Conservation (phyloP, 192 early-diverging fungal genomes). For the Coemansia guatemalensis region DNA sequence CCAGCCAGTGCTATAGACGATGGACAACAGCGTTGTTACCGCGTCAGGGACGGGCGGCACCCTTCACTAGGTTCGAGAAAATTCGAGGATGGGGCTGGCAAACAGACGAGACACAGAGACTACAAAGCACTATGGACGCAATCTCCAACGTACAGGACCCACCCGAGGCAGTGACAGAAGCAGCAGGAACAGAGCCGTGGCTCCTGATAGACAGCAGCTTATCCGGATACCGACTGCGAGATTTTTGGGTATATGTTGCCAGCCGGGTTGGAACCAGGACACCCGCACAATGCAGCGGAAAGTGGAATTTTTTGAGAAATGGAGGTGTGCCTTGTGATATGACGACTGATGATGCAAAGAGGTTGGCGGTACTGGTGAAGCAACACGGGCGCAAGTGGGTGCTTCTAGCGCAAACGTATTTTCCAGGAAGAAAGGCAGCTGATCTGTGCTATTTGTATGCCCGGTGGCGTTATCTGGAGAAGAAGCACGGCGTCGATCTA, state of each 20-base stretch:
- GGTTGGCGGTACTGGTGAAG: conserved; percentile 22
- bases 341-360: conserved; percentile 12
- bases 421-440: conserved; percentile 8
- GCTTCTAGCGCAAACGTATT: conserved; percentile 12
- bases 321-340: neutral
- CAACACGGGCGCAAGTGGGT: conserved; percentile 25
- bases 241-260: conserved; percentile 36
- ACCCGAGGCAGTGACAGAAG: neutral
- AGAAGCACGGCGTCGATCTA: conserved; percentile 11
- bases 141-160: conserved; percentile 9
- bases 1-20: conserved; percentile 35
- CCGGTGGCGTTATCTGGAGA: conserved; percentile 25
- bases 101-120: conserved; percentile 10
- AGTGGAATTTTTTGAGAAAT: conserved; percentile 11
- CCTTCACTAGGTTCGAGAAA: conserved; percentile 24
- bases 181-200: conserved; percentile 34
- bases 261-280: conserved; percentile 39
- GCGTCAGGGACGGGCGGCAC: conserved; percentile 19
- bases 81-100: conserved; percentile 37
- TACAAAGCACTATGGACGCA: conserved; percentile 11
- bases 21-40: conserved; percentile 38
- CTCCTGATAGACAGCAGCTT: conserved; percentile 7
- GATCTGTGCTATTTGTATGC: conserved; percentile 11
- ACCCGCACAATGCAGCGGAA: conserved; percentile 28
- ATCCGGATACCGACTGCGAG: neutral